Percentiles rank a stretch among this genome's conserved stretches.
These are phyloP conservation scores for Ustilago shanxiensis DNA, from an alignment of 1,284 basidiomycete species.

Conservation along the genomic window DNA sequence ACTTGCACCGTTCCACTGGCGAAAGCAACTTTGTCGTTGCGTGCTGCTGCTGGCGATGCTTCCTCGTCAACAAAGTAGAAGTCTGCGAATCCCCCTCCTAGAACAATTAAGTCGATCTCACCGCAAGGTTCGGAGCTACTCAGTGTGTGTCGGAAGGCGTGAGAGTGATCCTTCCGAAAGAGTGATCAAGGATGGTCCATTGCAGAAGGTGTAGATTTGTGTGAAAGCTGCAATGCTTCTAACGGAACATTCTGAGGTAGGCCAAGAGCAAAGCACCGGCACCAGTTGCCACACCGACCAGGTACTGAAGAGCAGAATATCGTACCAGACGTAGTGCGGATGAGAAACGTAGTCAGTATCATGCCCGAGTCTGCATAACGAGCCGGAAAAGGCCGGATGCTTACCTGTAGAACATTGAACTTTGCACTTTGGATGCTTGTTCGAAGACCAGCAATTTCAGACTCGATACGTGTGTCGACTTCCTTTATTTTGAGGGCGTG, in stretches of 20 bases:
- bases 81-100: background rate
- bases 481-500: constrained; percentile 98
- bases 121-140: background rate
- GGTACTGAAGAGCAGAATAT: constrained; percentile 43
- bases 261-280: constrained; percentile 88
- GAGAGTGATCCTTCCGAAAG: background rate
- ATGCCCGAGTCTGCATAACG: background rate
- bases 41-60: constrained; percentile 7
- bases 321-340: background rate
- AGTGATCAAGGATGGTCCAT: background rate
- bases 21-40: constrained; percentile 33
- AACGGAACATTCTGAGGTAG: constrained; percentile 76
- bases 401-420: constrained; percentile 72
- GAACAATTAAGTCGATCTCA: background rate
- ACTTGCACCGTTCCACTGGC: constrained; percentile 43
- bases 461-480: constrained; percentile 96
- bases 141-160: background rate
- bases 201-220: background rate
- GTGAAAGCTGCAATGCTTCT: constrained; percentile 11
- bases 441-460: constrained; percentile 89
- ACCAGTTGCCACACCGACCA: constrained; percentile 77
- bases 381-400: background rate
- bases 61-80: background rate
- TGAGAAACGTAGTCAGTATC: background rate
- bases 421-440: constrained; percentile 94